These are phyloP conservation scores for Phlebiopsis flavidoalba DNA, from an alignment of 768 basidiomycete species.

Conservation along the genomic window DNA sequence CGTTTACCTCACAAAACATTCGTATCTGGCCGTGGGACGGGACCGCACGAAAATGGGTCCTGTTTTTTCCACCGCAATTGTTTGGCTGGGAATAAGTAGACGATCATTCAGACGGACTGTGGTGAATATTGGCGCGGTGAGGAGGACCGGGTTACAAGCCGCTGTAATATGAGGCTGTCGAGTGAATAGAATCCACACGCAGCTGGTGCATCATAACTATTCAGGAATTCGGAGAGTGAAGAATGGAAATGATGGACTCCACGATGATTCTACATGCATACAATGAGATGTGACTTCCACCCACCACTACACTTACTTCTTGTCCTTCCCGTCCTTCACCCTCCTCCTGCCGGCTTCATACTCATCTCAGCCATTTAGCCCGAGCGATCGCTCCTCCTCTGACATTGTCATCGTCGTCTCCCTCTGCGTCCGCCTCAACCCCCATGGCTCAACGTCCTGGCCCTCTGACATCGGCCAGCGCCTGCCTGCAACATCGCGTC, in stretches of 20 bases:
- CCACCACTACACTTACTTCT: background rate
- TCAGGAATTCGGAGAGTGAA: background rate
- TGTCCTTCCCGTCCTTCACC: conserved; percentile 35
- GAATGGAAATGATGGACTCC: background rate
- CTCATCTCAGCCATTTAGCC: conserved; percentile 96
- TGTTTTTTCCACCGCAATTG: no score
- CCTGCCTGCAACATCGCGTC: conserved; percentile 71
- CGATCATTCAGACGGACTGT: no score
- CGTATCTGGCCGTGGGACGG: no score
- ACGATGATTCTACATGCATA: background rate
- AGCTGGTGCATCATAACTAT: no score
- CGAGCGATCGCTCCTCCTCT: conserved; percentile 89
- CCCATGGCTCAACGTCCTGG: conserved; percentile 44
- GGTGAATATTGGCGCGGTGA: no score
- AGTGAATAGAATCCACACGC: no score
- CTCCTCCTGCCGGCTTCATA: conserved; percentile 63
- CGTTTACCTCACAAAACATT: no score
- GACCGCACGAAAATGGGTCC: no score
- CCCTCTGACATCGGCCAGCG: conserved; percentile 70
- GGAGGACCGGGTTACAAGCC: no score
- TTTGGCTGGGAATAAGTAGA: no score
- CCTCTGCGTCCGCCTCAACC: conserved; percentile 31
- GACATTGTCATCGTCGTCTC: conserved; percentile 66
- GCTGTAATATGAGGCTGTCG: no score
- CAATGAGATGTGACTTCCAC: background rate